Evolutionary conservation across 371 early-diverging fungal genomes (phyloP), one percentile per base, ranked within the genome.

Genomic region (Mucor saturninus): DNA sequence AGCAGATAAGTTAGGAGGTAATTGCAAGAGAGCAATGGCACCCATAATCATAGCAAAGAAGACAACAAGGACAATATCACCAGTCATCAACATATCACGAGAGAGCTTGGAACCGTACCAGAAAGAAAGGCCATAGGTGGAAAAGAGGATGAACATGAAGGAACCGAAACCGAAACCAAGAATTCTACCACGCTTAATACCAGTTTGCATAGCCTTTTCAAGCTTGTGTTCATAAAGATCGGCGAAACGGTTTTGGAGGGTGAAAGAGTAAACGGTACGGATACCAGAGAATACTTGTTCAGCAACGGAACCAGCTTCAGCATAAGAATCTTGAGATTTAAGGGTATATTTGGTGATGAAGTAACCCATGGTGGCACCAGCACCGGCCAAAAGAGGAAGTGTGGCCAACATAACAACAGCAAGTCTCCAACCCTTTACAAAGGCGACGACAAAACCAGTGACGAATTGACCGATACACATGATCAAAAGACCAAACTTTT

Each of bases 401-500:
- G 90, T 86, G 8, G 90, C 83, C 49, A 90, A 64, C 37, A 98
- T 84, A 4, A 96, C 93, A 15, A 74, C 75, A 38, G 81, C 90
- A 61, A 98, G 81, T 64, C 86, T 84, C 95, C 95, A 96, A 7
- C 93, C 91, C 59, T 89, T 87, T 49, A 76, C 62, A 61, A 98
- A 96, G 29, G 95, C 97, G 51, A 97, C 85, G 26, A 93, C 73
- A 54, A 96, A 90, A 32, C 95, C 96, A 29, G 93, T 71, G n/a
- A 95, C 56, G 59, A 97, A 98, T 30, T 91, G 86, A 40, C 88
- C 73, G n/a, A 82, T 32, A 46, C 83, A 83, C 72, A 86, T 85
- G 50, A 95, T 53, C 14, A 91, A 69, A 21, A 90, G 68, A 54
- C 92, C 91, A 40, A 93, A 86, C 69, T 97, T 97, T 43, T 93